Base-by-base conservation (phyloP, 1,139 yeast genomes). In the Hanseniaspora gamundiae region DNA sequence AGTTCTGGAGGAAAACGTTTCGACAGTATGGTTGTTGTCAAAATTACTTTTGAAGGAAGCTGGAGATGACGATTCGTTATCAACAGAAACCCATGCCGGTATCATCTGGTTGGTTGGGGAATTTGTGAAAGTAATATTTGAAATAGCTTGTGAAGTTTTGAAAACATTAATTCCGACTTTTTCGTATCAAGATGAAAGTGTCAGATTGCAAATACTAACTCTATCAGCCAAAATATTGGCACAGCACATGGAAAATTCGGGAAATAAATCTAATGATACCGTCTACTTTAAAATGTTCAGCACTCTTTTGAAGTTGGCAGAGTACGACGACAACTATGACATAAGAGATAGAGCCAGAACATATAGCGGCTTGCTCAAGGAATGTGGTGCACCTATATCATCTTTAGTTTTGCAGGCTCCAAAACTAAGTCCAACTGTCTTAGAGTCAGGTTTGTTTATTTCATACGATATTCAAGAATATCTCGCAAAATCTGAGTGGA, bases 61-160 rank as follows among this genome's bases (percentile, higher is more conserved):
- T 10, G 24, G n/a, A 17, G 27, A 21, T 4, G 33, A 29, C 2
- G 39, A 27, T 66, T 20, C 24, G 9, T 33, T 44, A 28, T 41
- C 39, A 16, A 14, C 46, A 14, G 69, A 70, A 16, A 95, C 97
- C 0, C 76, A 79, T 51, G 87, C 94, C 1, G 82, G 93, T 45
- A 78, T 87, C 19, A 71, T 91, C 16, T 93, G 97, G 97, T 71
- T 88, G 11, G 74, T 91, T 39, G 96, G 97, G 2, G 97, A 91
- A 56, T 80, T 83, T 55, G 61, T 72, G 1, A 60, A 61, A 1
- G 53, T 66, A 10, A 69, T 70, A 13, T 69, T 71, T n/a, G 61
- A 62, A 21, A 69, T 83, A 40, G 86, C 86, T 1, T 93, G 94
- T 0, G 96, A 91, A 59, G 75, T 86, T 1, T 66, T 87, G 46